A percentile compares a stretch with the other conserved stretches of the same genome.
Evolutionary conservation across 2,329 filamentous ascomycete species (phyloP).

Genomic region (Boeremia exigua): DNA sequence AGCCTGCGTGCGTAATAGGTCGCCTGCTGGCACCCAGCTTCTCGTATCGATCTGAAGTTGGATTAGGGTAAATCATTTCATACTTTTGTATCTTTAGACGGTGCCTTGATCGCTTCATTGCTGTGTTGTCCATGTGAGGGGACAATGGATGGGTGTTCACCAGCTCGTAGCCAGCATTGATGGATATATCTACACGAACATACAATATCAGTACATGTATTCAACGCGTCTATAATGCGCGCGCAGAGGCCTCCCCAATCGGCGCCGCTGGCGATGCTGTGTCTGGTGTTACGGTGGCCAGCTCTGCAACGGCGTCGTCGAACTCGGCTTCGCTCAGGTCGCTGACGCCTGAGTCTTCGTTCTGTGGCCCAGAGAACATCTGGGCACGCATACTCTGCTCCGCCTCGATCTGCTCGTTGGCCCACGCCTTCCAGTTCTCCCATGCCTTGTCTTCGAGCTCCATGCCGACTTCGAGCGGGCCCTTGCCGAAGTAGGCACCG

Average conservation of each 20-base stretch:
- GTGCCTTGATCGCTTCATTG: too few relatives aligned
- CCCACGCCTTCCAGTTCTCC: slow-evolving; percentile 87
- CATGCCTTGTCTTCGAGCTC: slow-evolving; percentile 79
- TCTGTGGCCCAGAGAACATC: slow-evolving; percentile 44
- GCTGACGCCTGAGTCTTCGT: slow-evolving; percentile 30
- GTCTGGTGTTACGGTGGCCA: slow-evolving; percentile 25
- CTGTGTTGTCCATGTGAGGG: background rate
- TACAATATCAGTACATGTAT: slow-evolving; percentile 19
- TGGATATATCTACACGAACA: slow-evolving; percentile 19
- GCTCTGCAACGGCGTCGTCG: slow-evolving; percentile 45
- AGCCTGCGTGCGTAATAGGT: too few relatives aligned
- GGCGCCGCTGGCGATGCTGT: slow-evolving; percentile 43
- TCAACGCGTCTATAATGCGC: slow-evolving; percentile 29
- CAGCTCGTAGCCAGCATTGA: background rate
- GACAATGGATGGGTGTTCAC: background rate
- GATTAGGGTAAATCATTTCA: too few relatives aligned
- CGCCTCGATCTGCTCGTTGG: slow-evolving; percentile 59
- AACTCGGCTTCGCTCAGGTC: slow-evolving; percentile 32
- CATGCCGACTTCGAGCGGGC: slow-evolving; percentile 77
- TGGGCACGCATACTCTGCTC: slow-evolving; percentile 56
- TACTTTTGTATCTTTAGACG: too few relatives aligned
- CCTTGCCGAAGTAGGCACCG: slow-evolving; percentile 87
- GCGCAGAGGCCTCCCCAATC: slow-evolving; percentile 45
- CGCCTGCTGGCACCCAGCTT: too few relatives aligned
- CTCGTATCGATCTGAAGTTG: too few relatives aligned